Base-by-base conservation (phyloP, 2,329 filamentous ascomycete genomes). In the Escovopsis sp. region DNA sequence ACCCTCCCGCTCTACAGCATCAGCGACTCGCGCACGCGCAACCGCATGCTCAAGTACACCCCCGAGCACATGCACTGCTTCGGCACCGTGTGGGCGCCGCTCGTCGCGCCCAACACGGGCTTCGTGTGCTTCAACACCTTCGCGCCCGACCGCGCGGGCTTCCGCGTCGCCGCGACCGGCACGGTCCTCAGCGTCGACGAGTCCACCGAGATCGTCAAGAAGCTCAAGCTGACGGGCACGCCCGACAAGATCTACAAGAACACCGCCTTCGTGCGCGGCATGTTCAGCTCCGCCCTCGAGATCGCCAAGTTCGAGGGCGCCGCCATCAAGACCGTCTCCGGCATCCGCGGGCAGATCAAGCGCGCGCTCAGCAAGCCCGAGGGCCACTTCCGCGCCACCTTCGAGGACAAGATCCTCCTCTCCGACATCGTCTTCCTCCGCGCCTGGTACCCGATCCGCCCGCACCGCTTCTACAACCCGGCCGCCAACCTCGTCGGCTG, bases 21-120 rank as follows among this genome's bases (percentile, higher is more conserved):
- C 38, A 90, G 84, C 17, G 90, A 96, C 57, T 93, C 83, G 41
- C 76, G 90, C 47, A 92, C 84, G 18, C 72, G 90, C 43, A 94
- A 96, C 60, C 78, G 90, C 38, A 94, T 98, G 88, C 72, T 98
- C 42, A 98, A 98, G 59, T 98, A 98, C 59, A 94, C 88, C 0
- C 92, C 90, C 0, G 92, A 98, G 64, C 90, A 98, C 54, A 96
- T 94, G 86, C 90, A 96, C 62, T 98, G 92, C 62, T 93, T 93
- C 54, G 90, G 75, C 28, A 94, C 87, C 34, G 86, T 96, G 58
- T 96, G 93, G 51, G 90, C 87, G 0, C 90, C 92, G 0, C 73
- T 98, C 7, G 85, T 94, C 40, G 86, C 90, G 1, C 90, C 92
- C 11, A 94, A 94, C 57, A 94, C 88, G 2, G 86, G 88, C 39